Conservation (phyloP, 495 filamentous ascomycete genomes). For the Lasiosphaeriaceae sp. region DNA sequence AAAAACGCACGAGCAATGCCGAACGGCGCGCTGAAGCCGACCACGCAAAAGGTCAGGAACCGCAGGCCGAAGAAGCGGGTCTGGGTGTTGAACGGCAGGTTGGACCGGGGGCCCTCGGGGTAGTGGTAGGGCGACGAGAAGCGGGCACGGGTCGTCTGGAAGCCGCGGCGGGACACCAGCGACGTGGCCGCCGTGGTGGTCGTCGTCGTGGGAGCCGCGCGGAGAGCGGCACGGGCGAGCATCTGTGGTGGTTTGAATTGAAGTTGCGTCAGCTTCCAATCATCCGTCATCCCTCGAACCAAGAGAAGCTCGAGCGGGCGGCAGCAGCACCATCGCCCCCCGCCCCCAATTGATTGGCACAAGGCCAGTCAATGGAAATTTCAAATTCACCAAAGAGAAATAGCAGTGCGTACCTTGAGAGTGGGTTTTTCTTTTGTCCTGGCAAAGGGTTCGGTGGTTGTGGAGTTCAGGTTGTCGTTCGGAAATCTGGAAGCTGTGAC, state of each 20-base stretch:
- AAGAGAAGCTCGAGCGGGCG: too few relatives aligned
- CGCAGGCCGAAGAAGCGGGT: constrained; percentile 75
- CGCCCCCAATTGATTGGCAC: background rate
- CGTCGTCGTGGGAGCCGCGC: constrained; percentile 57
- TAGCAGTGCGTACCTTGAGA: background rate
- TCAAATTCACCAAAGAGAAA: background rate
- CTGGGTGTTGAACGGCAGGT: constrained; percentile 94
- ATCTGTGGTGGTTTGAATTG: constrained; percentile 53
- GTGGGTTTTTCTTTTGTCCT: background rate
- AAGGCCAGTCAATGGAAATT: background rate
- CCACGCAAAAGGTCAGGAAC: constrained; percentile 78
- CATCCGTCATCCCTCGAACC: too few relatives aligned
- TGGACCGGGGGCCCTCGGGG: constrained; percentile 89
- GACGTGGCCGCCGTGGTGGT: constrained; percentile 62
- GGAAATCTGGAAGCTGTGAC: constrained; percentile 16
- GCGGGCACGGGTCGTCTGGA: constrained; percentile 85
- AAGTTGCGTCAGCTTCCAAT: background rate
- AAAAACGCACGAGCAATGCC: constrained; percentile 69
- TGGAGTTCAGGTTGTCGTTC: constrained; percentile 14
- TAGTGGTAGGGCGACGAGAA: constrained; percentile 93
- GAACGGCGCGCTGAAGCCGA: constrained; percentile 78
- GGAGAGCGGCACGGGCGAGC: constrained; percentile 75
- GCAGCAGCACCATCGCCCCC: too few relatives aligned
- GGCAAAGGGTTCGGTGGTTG: background rate
- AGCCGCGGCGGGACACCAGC: constrained; percentile 81